These are phyloP conservation scores for Pulveroboletus sp. DNA, from an alignment of 768 basidiomycete species.

Conservation along the genomic window DNA sequence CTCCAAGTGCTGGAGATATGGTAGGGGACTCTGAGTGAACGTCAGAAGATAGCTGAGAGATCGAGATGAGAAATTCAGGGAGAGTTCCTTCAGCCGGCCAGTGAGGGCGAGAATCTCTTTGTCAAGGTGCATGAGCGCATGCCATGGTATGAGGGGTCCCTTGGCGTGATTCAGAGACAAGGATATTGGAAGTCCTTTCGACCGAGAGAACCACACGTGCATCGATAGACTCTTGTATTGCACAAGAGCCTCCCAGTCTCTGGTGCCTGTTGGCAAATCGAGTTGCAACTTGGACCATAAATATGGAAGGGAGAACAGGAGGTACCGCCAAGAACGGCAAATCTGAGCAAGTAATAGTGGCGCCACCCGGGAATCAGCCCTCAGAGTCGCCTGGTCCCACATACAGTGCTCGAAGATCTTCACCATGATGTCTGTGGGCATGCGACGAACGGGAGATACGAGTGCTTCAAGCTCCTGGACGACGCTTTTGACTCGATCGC, in stretches of 20 bases:
- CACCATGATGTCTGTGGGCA: conserved; percentile 29
- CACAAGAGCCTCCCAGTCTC: conserved; percentile 24
- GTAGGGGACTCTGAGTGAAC: conserved; percentile 24
- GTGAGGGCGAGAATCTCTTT: conserved; percentile 25
- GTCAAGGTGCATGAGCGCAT: conserved; percentile 28
- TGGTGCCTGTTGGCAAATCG: conserved; percentile 18
- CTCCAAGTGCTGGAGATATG: conserved; percentile 23
- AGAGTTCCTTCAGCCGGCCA: conserved; percentile 17
- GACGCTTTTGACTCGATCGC: conserved; percentile 6
- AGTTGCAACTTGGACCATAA: conserved; percentile 23
- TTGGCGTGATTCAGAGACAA: conserved; percentile 20
- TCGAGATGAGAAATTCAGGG: conserved; percentile 19
- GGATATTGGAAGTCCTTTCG: conserved; percentile 27
- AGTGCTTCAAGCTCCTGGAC: conserved; percentile 26
- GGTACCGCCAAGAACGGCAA: conserved; percentile 30
- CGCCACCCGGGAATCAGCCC: conserved; percentile 8
- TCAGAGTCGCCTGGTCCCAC: conserved; percentile 7
- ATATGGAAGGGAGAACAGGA: conserved; percentile 25
- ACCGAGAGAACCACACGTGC: conserved; percentile 29
- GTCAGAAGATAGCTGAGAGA: conserved; percentile 26
- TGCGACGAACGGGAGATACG: conserved; percentile 27
- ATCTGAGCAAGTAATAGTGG: conserved; percentile 28
- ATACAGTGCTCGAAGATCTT: conserved; percentile 24
- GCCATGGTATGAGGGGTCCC: conserved; percentile 21
- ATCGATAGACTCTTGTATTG: conserved; percentile 24